Evolutionary conservation across 2,329 filamentous ascomycete species (phyloP), one percentile per base, ranked within the genome.

Genomic region (Fusarium drepaniforme): DNA sequence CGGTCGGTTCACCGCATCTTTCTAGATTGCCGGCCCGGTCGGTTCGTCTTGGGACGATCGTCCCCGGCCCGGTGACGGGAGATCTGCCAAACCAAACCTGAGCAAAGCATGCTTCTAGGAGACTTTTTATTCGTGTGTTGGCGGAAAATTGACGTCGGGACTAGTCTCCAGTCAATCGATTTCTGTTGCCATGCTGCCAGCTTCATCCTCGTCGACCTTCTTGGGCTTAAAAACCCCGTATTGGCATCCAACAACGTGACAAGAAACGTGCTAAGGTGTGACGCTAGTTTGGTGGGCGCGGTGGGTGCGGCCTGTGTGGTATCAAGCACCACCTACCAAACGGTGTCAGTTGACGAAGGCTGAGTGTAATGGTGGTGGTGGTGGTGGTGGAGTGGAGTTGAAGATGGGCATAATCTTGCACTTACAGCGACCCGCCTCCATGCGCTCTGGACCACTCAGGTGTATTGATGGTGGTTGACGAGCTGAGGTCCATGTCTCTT

Each of bases 331-430:
- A 56, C 57, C 62, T 51, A 75, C 60, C 38, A 46, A 73, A 65
- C 53, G 59, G 67, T 78, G 70, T 79, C 75, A 77, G 70, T 78
- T 79, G 77, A 78, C 67, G 68, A 77, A 51, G 51, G 60, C 62
- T 64, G 61, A n/a, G 56, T 38, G 60, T 35, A 35, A 13, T 70
- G 59, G 66, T 71, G 72, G 25, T 57, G 51, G 42, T 40, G 58
- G 53, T 64, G 66, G 65, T 66, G 66, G 33, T 64, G 62, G 60
- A 58, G 67, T 69, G 66, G 71, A 35, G 49, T 21, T 33, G 49
- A 59, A 28, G 59, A 66, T 51, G 35, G 67, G 68, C 59, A 73
- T 71, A 57, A 65, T 77, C 63, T 72, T 70, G 75, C 60, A 67
- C 66, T 62, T 71, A 67, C 61, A 42, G 51, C 51, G 73, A 64